These are phyloP conservation scores for Striga asiatica DNA, from an alignment of 257 asterid genomes.

Conservation along the genomic window DNA sequence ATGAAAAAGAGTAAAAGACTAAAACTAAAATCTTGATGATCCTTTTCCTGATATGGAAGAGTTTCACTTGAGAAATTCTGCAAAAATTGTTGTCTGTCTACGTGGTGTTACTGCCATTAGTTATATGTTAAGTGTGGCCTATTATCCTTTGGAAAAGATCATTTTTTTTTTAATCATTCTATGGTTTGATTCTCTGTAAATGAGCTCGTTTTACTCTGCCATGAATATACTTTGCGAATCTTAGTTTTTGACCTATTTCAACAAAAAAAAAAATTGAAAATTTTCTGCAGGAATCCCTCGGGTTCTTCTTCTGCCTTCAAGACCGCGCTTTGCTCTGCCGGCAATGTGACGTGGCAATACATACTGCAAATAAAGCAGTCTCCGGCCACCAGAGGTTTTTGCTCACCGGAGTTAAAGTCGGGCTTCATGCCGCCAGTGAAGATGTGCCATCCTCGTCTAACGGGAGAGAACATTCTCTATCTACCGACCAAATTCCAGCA, in stretches of 20 bases:
- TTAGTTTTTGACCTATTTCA: no score
- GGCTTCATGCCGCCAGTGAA: constrained; percentile 56
- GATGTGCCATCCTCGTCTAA: constrained; percentile 34
- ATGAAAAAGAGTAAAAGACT: no score
- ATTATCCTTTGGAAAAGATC: background rate
- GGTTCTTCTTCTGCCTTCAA: constrained; percentile 90
- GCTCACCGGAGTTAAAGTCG: constrained; percentile 85
- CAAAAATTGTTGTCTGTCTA: no score
- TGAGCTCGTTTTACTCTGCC: no score
- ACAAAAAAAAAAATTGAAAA: no score
- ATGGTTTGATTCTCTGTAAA: background rate
- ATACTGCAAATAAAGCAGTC: constrained; percentile 53
- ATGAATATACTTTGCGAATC: no score
- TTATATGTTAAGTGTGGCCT: background rate
- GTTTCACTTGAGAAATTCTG: no score
- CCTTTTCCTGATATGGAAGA: no score
- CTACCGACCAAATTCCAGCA: constrained; percentile 28
- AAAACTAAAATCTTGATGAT: no score
- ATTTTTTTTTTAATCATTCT: background rate
- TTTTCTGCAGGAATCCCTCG: constrained; percentile 59
- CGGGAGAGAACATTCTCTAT: constrained; percentile 23
- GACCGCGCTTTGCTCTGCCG: constrained; percentile 91
- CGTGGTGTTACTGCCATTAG: background rate
- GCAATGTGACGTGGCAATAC: constrained; percentile 73
- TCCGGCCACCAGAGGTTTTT: constrained; percentile 74